phyloP scores from a whole-genome alignment of 2,329 filamentous ascomycete species.

The Pestalotiopsis sp. region DNA sequence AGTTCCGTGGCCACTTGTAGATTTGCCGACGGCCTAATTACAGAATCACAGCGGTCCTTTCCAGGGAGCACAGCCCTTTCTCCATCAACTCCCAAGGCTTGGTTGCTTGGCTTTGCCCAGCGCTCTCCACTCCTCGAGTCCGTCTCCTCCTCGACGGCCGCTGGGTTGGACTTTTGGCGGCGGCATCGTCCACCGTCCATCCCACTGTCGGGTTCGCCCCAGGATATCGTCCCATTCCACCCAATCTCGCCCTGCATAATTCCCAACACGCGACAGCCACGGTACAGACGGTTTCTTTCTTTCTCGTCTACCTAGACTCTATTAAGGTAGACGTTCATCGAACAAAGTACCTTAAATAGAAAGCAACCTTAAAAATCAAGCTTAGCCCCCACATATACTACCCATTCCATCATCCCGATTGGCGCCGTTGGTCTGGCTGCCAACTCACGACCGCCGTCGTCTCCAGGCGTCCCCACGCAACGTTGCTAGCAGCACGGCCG shows the following conservation, averaged over 20 bases:
- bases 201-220: background rate
- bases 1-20: background rate
- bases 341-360: conserved; percentile 4
- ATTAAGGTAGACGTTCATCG: background rate
- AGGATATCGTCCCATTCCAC: background rate
- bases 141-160: background rate
- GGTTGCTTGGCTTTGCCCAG: background rate
- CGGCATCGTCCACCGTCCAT: no score
- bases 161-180: background rate
- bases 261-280: background rate
- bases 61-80: background rate
- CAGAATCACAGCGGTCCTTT: background rate
- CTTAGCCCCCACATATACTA: conserved; percentile 2
- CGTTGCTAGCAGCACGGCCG: conserved; percentile 2
- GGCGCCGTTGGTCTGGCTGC: background rate
- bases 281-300: background rate
- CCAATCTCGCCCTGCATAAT: background rate
- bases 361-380: conserved; percentile 7
- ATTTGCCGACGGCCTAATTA: background rate
- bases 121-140: background rate
- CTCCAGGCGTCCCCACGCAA: background rate
- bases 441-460: background rate
- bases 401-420: background rate
- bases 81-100: background rate
- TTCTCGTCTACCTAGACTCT: background rate